A percentile compares a stretch with the other conserved stretches of the same genome.
These are phyloP conservation scores for Epichloe scottii DNA, from an alignment of 2,329 filamentous ascomycete species.

Conservation along the genomic window DNA sequence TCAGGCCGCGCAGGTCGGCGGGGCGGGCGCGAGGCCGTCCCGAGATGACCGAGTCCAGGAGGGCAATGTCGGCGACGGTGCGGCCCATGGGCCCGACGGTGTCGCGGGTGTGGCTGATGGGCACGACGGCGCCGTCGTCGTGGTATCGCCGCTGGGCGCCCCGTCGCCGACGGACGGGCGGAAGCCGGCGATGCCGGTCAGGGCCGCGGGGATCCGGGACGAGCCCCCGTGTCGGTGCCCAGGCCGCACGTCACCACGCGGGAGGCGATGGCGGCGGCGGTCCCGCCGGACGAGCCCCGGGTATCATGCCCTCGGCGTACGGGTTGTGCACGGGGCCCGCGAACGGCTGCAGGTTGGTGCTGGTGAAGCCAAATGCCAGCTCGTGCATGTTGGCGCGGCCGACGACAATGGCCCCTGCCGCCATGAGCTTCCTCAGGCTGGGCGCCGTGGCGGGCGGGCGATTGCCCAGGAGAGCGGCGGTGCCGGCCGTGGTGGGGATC, in stretches of 20 bases:
- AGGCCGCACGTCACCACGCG: conserved; percentile 10
- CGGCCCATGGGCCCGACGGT: conserved; percentile 52
- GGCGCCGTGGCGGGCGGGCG: conserved; percentile 8
- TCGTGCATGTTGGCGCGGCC: conserved; percentile 43
- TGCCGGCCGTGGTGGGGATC: conserved; percentile 8
- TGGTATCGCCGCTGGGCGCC: conserved; percentile 8
- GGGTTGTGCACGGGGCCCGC: conserved; percentile 10
- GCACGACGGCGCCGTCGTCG: conserved; percentile 35
- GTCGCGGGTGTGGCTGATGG: conserved; percentile 52
- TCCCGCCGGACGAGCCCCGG: conserved; percentile 12
- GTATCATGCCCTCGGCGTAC: conserved; percentile 7
- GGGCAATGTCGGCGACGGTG: conserved; percentile 52
- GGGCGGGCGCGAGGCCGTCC: conserved; percentile 24
- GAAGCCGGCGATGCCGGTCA: conserved; percentile 11
- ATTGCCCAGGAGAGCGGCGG: conserved; percentile 6
- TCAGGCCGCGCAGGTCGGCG: conserved; percentile 2
- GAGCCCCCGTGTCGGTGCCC: conserved; percentile 13
- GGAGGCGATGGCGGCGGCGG: conserved; percentile 10
- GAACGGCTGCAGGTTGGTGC: conserved; percentile 9
- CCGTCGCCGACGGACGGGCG: conserved; percentile 10
- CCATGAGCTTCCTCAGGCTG: conserved; percentile 10
- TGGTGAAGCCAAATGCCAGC: conserved; percentile 10
- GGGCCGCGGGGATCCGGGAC: conserved; percentile 9
- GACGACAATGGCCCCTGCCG: conserved; percentile 17
- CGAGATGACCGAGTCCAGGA: conserved; percentile 49